Percentiles rank a stretch among this genome's conserved stretches.
phyloP scores from a whole-genome alignment of 108 stramenopile species.

The Pseudonitzschia delicatissima region DNA sequence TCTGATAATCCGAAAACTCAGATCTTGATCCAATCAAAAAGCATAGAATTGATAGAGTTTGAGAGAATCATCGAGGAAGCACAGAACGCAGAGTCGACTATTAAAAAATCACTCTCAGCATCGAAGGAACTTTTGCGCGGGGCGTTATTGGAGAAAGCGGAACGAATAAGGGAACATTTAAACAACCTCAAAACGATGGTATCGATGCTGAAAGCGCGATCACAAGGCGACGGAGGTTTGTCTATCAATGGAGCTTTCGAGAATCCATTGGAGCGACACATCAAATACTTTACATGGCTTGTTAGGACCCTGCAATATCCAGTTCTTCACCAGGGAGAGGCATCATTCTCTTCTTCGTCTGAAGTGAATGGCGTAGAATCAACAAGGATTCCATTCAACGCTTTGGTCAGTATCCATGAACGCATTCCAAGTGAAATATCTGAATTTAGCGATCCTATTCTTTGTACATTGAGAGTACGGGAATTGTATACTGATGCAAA shows the following conservation, averaged over 20 bases:
- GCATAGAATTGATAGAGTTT: conserved; percentile 13
- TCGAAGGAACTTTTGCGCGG: conserved; percentile 42
- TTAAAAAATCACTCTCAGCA: conserved; percentile 24
- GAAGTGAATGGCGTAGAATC: not conserved
- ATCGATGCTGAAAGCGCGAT: conserved; percentile 33
- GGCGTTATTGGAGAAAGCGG: conserved; percentile 28
- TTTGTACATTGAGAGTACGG: conserved; percentile 41
- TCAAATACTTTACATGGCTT: conserved; percentile 59
- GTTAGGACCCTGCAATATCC: conserved; percentile 38
- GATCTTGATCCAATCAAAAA: conserved; percentile 9
- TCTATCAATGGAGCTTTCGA: conserved; percentile 29
- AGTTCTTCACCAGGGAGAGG: conserved; percentile 29
- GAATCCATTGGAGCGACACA: conserved; percentile 32
- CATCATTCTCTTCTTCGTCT: conserved; percentile 12
- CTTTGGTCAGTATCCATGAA: conserved; percentile 37
- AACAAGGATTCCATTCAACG: conserved; percentile 40
- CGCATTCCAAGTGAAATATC: conserved; percentile 27
- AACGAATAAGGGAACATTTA: conserved; percentile 41
- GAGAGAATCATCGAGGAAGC: conserved; percentile 44
- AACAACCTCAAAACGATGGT: conserved; percentile 34
- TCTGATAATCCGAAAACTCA: not conserved
- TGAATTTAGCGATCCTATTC: conserved; percentile 45
- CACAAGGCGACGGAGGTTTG: conserved; percentile 22
- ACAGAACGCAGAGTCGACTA: conserved; percentile 26
- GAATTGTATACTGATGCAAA: conserved; percentile 52